phyloP scores from a whole-genome alignment of 2,329 filamentous ascomycete species.

The Gnomoniopsis smithogilvyi region DNA sequence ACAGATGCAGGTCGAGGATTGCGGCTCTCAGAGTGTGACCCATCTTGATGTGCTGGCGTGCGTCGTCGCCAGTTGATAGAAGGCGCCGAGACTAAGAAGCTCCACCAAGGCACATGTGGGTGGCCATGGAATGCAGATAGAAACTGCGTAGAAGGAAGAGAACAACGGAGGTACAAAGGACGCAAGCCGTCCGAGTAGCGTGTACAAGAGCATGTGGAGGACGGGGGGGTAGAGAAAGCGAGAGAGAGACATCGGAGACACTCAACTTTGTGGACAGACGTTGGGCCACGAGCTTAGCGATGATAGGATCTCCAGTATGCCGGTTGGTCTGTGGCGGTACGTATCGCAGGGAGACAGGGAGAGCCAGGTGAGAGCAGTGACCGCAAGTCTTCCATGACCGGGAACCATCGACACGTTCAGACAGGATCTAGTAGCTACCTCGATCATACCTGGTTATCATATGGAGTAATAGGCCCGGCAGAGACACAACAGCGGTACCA shows the following conservation, averaged over 20 bases:
- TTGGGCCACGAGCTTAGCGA: slow-evolving; percentile 15
- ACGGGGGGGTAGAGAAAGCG: not conserved
- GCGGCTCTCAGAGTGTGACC: slow-evolving; percentile 69
- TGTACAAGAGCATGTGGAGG: slow-evolving; percentile 16
- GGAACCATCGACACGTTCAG: slow-evolving; percentile 12
- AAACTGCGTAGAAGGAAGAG: slow-evolving; percentile 16
- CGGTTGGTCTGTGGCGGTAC: slow-evolving; percentile 11
- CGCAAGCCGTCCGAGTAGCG: slow-evolving; percentile 7
- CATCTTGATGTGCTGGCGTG: slow-evolving; percentile 89
- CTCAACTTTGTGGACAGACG: slow-evolving; percentile 4
- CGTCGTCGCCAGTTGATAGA: slow-evolving; percentile 77
- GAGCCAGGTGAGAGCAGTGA: slow-evolving; percentile 15
- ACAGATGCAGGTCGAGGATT: slow-evolving; percentile 58
- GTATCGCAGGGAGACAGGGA: slow-evolving; percentile 15
- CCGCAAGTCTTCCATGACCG: slow-evolving; percentile 13
- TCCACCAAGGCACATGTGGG: slow-evolving; percentile 56
- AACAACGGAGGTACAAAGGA: slow-evolving; percentile 17
- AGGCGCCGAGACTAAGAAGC: slow-evolving; percentile 59
- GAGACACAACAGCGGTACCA: slow-evolving; percentile 17
- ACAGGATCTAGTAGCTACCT: slow-evolving; percentile 6
- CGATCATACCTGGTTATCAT: not conserved
- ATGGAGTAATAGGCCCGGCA: slow-evolving; percentile 12
- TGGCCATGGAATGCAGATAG: slow-evolving; percentile 21
- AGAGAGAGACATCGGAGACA: not conserved
- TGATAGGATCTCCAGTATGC: slow-evolving; percentile 12